These are phyloP conservation scores for Asterochloris sp. DNA, from an alignment of 139 green algal genomes.

Conservation along the genomic window DNA sequence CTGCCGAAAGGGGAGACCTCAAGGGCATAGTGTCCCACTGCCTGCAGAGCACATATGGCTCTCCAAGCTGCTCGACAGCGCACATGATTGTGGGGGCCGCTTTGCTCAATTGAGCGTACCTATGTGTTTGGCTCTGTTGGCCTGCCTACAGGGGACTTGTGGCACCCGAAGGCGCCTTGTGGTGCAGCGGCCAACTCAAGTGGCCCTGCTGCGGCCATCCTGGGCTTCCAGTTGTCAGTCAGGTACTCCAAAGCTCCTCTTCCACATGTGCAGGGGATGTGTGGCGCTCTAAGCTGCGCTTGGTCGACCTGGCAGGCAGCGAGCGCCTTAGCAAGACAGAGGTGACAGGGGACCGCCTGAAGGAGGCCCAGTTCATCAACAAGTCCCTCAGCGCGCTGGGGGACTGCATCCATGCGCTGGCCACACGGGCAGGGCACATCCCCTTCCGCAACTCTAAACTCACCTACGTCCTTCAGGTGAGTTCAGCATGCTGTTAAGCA, in stretches of 20 bases:
- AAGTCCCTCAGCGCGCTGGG: conserved; percentile 68
- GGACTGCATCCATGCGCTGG: conserved; percentile 77
- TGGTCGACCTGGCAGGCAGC: conserved; percentile 60
- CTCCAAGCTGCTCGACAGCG: too few species aligned
- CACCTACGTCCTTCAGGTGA: conserved; percentile 75
- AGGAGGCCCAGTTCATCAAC: conserved; percentile 93
- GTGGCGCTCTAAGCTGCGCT: conserved; percentile 34
- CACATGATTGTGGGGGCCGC: too few species aligned
- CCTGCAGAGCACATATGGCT: too few species aligned
- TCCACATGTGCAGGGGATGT: conserved; percentile 18
- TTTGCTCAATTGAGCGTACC: not conserved
- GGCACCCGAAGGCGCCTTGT: not conserved
- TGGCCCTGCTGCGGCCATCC: too few species aligned
- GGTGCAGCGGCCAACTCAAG: too few species aligned
- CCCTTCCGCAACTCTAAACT: conserved; percentile 91
- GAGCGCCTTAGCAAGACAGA: conserved; percentile 81
- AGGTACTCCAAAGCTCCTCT: too few species aligned
- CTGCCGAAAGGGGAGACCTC: too few species aligned
- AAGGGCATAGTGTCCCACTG: too few species aligned
- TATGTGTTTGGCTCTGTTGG: not conserved
- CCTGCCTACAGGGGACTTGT: not conserved
- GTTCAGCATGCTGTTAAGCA: not conserved
- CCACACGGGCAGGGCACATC: conserved; percentile 63
- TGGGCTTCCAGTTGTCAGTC: too few species aligned
- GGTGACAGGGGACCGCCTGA: conserved; percentile 69